Evolutionary conservation across 2,329 filamentous ascomycete genomes (phyloP), one percentile per base, ranked within the genome.

Genomic region (Celoporthe dispersa): DNA sequence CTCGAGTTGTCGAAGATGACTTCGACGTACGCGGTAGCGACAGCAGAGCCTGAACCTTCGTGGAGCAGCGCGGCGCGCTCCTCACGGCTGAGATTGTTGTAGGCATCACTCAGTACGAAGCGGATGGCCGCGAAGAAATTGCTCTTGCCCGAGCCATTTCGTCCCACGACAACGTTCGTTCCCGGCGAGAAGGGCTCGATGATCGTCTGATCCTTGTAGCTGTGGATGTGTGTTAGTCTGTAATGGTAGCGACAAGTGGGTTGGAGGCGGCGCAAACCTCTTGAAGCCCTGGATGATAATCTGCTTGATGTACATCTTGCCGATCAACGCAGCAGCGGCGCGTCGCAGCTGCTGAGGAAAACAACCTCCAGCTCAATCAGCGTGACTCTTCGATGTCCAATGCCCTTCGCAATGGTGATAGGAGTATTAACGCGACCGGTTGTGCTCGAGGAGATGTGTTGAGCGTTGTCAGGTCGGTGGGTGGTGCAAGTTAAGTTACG

Each of bases 211-310:
- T 99, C 95, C 87, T 99, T 99, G 89, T 99, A 99, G 87, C 94
- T 97, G 77, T 68, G 61, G 39, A 70, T 79, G 68, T 75, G 71
- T 72, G 70, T 72, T 44, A 72, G 69, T 39, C 67, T 68, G 59
- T 22, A 51, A 44, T 71, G 48, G 31, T 51, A 28, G 22, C 64
- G 16, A 41, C 48, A 68, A 7, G 44, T 16, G 33, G 25, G 39
- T n/a, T 16, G 39, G 39, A 11, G n/a, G 55, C n/a, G 31, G 66
- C 63, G 55, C 73, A 76, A 72, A 97, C 94, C 94, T 98, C 84
- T 99, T 99, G 85, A 99, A 99, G 90, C 96, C 96, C 82, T 99
- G 96, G 80, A 99, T 98, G 81, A 98, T 98, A 81, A 98, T 98
- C 85, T 99, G 96, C 83, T 99, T 99, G 88, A 99, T 98, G 85